Evolutionary conservation across 2,329 filamentous ascomycete genomes (phyloP).

Genomic region (Fusarium chlamydosporum): DNA sequence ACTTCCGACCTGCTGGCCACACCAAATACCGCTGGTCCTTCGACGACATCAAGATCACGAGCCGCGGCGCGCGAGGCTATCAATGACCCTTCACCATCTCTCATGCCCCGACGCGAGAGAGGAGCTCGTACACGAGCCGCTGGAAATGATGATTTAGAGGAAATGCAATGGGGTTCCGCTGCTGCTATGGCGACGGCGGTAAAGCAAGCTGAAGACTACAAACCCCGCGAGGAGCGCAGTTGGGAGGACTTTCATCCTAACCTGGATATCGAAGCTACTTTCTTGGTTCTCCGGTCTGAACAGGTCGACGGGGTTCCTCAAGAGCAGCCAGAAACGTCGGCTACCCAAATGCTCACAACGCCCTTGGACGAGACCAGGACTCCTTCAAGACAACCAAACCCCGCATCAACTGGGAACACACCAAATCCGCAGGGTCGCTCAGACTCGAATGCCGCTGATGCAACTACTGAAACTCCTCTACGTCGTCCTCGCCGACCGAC

Average conservation of each 20-base stretch:
- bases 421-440: constrained; percentile 56
- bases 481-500: constrained; percentile 61
- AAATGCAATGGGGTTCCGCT: constrained; percentile 85
- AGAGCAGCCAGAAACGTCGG: constrained; percentile 57
- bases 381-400: constrained; percentile 63
- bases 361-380: constrained; percentile 60
- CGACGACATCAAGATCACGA: constrained; percentile 66
- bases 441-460: constrained; percentile 54
- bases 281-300: constrained; percentile 84
- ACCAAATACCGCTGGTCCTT: constrained; percentile 59
- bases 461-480: constrained; percentile 54
- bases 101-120: constrained; percentile 69
- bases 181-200: constrained; percentile 89
- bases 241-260: constrained; percentile 99
- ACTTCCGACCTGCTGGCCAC: constrained; percentile 77
- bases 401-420: constrained; percentile 60
- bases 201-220: constrained; percentile 94
- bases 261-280: constrained; percentile 86
- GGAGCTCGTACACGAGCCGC: constrained; percentile 68
- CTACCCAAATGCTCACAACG: constrained; percentile 49
- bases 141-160: constrained; percentile 67
- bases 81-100: constrained; percentile 56
- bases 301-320: constrained; percentile 82
- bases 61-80: constrained; percentile 63
- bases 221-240: constrained; percentile 93